Conservation (phyloP, 495 filamentous ascomycete genomes). For the Halenospora varia region DNA sequence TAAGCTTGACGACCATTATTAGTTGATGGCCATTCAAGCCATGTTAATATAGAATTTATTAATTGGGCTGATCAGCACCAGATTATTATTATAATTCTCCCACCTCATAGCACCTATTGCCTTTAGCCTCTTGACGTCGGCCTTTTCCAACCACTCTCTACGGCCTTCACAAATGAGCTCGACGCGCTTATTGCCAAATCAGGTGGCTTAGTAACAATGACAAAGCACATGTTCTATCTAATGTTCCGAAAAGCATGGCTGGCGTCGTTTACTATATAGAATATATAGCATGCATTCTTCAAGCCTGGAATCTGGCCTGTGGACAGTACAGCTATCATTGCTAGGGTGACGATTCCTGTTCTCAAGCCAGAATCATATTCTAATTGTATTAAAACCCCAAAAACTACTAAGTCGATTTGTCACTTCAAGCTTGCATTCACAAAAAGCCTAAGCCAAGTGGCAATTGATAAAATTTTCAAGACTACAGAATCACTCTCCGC, state of each 20-base stretch:
- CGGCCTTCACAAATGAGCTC: background rate
- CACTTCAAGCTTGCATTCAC: background rate
- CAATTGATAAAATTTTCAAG: background rate
- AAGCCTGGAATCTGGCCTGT: background rate
- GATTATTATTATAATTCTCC: slow-evolving; percentile 14
- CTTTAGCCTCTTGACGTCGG: slow-evolving; percentile 17
- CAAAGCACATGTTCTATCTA: background rate
- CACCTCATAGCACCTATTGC: slow-evolving; percentile 10
- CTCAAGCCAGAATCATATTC: too few species aligned
- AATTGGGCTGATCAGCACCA: background rate
- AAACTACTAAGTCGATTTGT: background rate
- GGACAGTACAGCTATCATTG: background rate
- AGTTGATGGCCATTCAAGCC: slow-evolving; percentile 11
- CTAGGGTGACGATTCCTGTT: background rate
- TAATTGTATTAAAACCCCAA: too few species aligned
- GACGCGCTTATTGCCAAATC: background rate
- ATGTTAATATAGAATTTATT: slow-evolving; percentile 18
- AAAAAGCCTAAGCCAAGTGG: background rate
- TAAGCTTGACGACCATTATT: slow-evolving; percentile 2
- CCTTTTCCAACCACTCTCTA: slow-evolving; percentile 9
- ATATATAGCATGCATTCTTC: background rate
- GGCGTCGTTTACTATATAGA: background rate
- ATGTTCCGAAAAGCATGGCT: slow-evolving; percentile 1
- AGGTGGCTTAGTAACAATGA: background rate
- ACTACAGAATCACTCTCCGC: background rate